Evolutionary conservation across 2,329 filamentous ascomycete genomes (phyloP).

Genomic region (Chrysoporthe puriensis): DNA sequence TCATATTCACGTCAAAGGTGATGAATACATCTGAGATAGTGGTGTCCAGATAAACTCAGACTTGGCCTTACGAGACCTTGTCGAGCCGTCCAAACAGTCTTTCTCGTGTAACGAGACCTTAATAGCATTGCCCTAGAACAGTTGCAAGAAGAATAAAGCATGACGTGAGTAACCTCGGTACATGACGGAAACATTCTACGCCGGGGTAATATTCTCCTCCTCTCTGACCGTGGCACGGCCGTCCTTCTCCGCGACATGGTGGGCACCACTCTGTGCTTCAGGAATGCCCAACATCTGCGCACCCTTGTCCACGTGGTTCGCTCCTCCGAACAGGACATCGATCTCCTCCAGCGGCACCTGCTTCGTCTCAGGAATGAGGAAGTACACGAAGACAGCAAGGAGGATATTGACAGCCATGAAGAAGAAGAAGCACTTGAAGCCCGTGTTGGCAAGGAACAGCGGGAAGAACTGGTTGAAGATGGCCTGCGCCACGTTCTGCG

Average conservation of each 20-base stretch:
- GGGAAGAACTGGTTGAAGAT: constrained; percentile 69
- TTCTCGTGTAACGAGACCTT: too few species aligned
- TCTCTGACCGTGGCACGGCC: constrained; percentile 24
- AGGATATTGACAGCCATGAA: constrained; percentile 49
- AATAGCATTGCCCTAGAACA: too few species aligned
- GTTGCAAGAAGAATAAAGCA: too few species aligned
- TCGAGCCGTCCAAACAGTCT: too few species aligned
- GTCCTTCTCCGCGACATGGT: constrained; percentile 31
- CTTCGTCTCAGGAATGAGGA: constrained; percentile 52
- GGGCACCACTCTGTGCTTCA: constrained; percentile 28
- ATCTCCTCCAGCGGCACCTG: constrained; percentile 57
- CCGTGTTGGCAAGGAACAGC: constrained; percentile 59
- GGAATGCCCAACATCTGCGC: constrained; percentile 46
- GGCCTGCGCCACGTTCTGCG: constrained; percentile 64
- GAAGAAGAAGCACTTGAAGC: constrained; percentile 47
- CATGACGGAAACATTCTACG: background rate
- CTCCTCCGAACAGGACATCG: constrained; percentile 58
- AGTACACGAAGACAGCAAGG: constrained; percentile 49
- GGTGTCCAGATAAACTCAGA: too few species aligned
- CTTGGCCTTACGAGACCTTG: too few species aligned
- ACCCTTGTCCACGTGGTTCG: constrained; percentile 59
- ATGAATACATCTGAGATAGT: too few species aligned
- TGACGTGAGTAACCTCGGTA: background rate
- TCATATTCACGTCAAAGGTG: too few species aligned
- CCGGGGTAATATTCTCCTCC: constrained; percentile 18